These are phyloP conservation scores for Danielia reshetovae DNA, from an alignment of 805 yeast species.

Conservation along the genomic window DNA sequence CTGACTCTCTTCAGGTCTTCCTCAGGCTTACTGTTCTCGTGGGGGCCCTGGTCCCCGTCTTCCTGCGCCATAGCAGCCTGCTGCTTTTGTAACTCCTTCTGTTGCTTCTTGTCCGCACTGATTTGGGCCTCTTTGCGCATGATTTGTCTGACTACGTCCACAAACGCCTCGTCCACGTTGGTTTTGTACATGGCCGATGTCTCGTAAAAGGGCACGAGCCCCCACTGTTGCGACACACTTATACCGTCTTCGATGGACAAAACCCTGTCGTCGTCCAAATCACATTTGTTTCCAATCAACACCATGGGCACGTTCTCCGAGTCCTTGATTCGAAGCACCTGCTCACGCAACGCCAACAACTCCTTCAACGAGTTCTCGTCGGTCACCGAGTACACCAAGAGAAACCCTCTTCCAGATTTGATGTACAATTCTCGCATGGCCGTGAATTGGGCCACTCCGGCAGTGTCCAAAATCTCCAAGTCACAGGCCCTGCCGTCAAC, in stretches of 20 bases:
- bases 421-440: conserved; percentile 91
- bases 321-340: conserved; percentile 80
- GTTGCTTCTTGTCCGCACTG: conserved; percentile 43
- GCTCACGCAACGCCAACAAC: conserved; percentile 73
- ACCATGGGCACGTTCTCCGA: conserved; percentile 79
- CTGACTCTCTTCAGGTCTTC: conserved; percentile 9
- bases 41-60: conserved; percentile 3
- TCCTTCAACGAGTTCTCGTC: conserved; percentile 70
- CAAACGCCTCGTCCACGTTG: conserved; percentile 86
- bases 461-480: conserved; percentile 65
- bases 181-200: conserved; percentile 88
- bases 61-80: conserved; percentile 18
- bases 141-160: conserved; percentile 85
- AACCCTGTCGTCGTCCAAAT: conserved; percentile 69
- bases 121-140: conserved; percentile 64
- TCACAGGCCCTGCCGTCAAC: conserved; percentile 86
- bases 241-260: conserved; percentile 79
- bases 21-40: conserved; percentile 4
- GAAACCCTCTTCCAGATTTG: conserved; percentile 77
- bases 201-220: conserved; percentile 86
- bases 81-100: conserved; percentile 39
- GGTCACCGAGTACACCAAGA: conserved; percentile 56
- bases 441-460: conserved; percentile 81
- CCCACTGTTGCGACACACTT: conserved; percentile 80
- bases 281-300: conserved; percentile 88